A percentile compares a stretch with the other conserved stretches of the same genome.
phyloP scores from a whole-genome alignment of 2,329 filamentous ascomycete genomes.

The Colletotrichum sp. region DNA sequence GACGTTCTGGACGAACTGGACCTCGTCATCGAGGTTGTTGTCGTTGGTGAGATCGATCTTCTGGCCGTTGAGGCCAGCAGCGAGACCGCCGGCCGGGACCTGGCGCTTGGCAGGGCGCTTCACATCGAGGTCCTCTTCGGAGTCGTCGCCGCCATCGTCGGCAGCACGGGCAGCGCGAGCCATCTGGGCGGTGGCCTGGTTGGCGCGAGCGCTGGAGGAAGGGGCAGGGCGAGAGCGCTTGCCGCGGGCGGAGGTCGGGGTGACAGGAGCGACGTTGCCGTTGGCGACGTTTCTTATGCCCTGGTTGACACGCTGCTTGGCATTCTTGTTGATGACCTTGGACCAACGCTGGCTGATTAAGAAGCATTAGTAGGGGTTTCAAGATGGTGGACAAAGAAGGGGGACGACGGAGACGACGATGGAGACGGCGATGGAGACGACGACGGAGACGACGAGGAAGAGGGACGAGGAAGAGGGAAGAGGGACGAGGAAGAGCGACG shows the following conservation, averaged over 20 bases:
- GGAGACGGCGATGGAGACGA: too few species aligned
- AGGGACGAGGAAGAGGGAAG: not conserved
- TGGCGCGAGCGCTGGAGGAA: not conserved
- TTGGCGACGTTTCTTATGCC: not conserved
- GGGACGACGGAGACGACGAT: not conserved
- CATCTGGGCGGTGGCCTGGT: slow-evolving; percentile 5
- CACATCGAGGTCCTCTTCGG: not conserved
- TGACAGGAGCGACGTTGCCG: not conserved
- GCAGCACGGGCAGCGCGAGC: not conserved
- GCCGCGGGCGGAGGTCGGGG: not conserved
- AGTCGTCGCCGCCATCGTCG: slow-evolving; percentile 1
- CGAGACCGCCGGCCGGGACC: not conserved
- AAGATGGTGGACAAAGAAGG: not conserved
- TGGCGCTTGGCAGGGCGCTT: slow-evolving; percentile 10
- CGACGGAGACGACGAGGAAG: not conserved
- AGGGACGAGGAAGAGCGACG: not conserved
- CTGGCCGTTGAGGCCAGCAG: not conserved
- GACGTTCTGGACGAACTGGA: not conserved
- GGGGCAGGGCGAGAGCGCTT: not conserved
- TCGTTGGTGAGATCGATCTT: slow-evolving; percentile 8
- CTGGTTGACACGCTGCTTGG: slow-evolving; percentile 31
- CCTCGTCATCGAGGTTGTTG: not conserved
- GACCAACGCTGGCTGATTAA: slow-evolving; percentile 41
- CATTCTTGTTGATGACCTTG: slow-evolving; percentile 41
- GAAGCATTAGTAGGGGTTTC: not conserved